A percentile compares a stretch with the other conserved stretches of the same genome.
Evolutionary conservation across 352 stramenopile species (phyloP).

Genomic region (Phytophthora agathidicida): DNA sequence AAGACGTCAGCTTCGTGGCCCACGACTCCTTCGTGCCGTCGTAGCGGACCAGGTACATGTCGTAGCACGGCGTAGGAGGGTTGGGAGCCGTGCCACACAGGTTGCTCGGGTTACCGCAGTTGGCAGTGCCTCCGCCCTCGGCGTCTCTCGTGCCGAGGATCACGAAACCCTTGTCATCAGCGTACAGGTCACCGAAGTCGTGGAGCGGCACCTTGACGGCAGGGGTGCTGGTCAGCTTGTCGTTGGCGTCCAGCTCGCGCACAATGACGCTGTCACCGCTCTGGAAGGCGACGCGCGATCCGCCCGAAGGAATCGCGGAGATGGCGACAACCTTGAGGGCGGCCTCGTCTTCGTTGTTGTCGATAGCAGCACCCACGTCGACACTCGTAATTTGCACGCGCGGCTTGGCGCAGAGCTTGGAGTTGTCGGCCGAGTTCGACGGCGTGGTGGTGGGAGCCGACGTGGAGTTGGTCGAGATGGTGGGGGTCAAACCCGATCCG

Average conservation of each 20-base stretch:
- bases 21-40: constrained; percentile 55
- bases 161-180: constrained; percentile 61
- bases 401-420: constrained; percentile 49
- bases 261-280: constrained; percentile 55
- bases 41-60: constrained; percentile 68
- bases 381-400: constrained; percentile 50
- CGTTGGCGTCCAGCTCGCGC: constrained; percentile 49
- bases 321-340: constrained; percentile 56
- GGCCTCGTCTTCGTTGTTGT: constrained; percentile 58
- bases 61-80: constrained; percentile 52
- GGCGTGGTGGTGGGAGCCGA: constrained; percentile 9
- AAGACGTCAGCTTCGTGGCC: constrained; percentile 63
- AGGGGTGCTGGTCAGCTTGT: constrained; percentile 46
- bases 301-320: constrained; percentile 45
- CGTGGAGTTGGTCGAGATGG: constrained; percentile 10
- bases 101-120: constrained; percentile 64
- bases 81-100: constrained; percentile 47
- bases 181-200: constrained; percentile 66
- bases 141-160: constrained; percentile 55
- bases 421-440: constrained; percentile 9
- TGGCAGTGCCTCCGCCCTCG: constrained; percentile 56
- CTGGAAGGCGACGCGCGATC: constrained; percentile 57
- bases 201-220: constrained; percentile 43
- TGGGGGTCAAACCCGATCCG: constrained; percentile 7
- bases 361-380: constrained; percentile 38